Evolutionary conservation across 2,329 filamentous ascomycete species (phyloP), one percentile per base, ranked within the genome.

Genomic region (Hypoxylon sp.): DNA sequence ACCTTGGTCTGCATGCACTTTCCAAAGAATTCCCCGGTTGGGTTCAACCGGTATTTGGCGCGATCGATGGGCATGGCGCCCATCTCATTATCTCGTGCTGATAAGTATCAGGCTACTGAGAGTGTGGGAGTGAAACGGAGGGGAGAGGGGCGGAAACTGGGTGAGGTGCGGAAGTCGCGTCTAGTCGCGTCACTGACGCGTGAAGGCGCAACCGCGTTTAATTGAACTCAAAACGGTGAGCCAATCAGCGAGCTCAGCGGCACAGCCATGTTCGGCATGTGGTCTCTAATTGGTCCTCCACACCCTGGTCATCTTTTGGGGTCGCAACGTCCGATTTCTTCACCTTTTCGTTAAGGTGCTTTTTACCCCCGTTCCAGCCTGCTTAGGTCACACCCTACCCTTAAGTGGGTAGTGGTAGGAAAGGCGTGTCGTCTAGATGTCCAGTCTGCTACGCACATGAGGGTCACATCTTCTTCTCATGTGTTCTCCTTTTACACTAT

Each of bases 161-260:
- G 49, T 9, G 32, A 56, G n/a, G 28, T 36, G 36, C 26, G 24
- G 14, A 9, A 64, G 36, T 64, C 67, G 69, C 69, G 69, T 53
- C 32, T n/a, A 2, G 33, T 57, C 71, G 71, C 70, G 70, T 57
- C 50, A 56, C 14, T 30, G 11, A 69, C 72, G 71, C 72, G 71
- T 70, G 46, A 40, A 36, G 22, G 42, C 5, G 7, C 4, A 28
- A 49, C 3, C 67, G 62, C 62, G 65, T 73, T 72, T 71, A 69
- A 72, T 71, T 71, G 46, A 46, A 24, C 28, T 28, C 51, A 14
- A 14, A 48, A 9, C 0, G 0, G 63, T 42, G 57, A 38, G 26
- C 71, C 71, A 72, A 72, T 72, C 50, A 67, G 14, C 4, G 20
- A 32, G 18, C 32, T 30, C 3, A 1, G 20, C 4, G 24, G 30